Evolutionary conservation across 2,329 filamentous ascomycete genomes (phyloP), one percentile per base, ranked within the genome.

Genomic region (Trichoderma harzianum): DNA sequence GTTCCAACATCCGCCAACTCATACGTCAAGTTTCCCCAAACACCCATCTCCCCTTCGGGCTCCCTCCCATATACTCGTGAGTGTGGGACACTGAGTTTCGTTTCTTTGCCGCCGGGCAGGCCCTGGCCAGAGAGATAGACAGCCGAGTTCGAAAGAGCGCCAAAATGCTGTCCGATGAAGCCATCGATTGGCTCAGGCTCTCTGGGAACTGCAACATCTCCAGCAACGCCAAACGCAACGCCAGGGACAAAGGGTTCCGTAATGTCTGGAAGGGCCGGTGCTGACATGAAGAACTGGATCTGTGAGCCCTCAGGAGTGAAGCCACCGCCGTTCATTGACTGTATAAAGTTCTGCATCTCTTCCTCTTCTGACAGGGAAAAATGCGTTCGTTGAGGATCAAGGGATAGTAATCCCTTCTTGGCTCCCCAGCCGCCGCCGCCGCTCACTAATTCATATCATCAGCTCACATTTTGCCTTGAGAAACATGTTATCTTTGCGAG

Each of bases 391-490:
- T 93, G 87, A 4, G 93, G 92, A 77, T 96, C 93, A 5, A 97
- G 85, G 7, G 93, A 93, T 3, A 97, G 83, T 0, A 97, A 83
- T 0, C 93, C 93, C 76, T 92, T 90, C 79, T 95, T 96, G 70
- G 88, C 84, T 18, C 93, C 93, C 93, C 93, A 97, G 24, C 93
- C 93, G 55, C 93, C 93, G 60, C 93, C 93, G 5, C 93, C 93
- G 76, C 92, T 94, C 74, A 95, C 88, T 86, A 57, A 47, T 47
- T 8, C 3, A 14, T 16, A 10, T 24, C 14, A 43, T 62, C 18
- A 69, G 67, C 10, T 53, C 21, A 51, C 18, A 8, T 10, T 6
- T 21, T 26, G 18, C 18, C 24, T 21, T 11, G 7, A 28, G 11
- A 18, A 10, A 34, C 18, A 6, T 10, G 57, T 18, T 24, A 10